Conservation (phyloP, 2,329 filamentous ascomycete genomes). For the Ascochyta lentis region DNA sequence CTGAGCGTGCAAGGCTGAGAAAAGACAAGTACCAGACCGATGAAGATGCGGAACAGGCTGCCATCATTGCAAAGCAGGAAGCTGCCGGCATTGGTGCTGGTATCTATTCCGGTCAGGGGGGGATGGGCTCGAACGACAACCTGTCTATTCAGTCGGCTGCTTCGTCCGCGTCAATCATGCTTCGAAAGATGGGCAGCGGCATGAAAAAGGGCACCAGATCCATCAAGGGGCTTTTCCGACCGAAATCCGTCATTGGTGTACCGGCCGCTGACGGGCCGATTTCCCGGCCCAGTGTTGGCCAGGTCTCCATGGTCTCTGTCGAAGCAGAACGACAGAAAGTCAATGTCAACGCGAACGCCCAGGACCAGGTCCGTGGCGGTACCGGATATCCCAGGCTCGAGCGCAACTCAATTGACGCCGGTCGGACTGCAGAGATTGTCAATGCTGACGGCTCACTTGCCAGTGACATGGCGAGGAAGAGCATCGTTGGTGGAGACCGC, state of each 20-base stretch:
- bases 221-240: constrained; percentile 90
- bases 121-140: constrained; percentile 95
- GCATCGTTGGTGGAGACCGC: constrained; percentile 86
- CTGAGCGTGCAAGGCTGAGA: constrained; percentile 64
- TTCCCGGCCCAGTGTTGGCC: constrained; percentile 73
- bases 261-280: constrained; percentile 72
- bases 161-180: constrained; percentile 89
- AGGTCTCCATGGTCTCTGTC: constrained; percentile 93
- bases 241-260: constrained; percentile 86
- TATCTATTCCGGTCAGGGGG: constrained; percentile 87
- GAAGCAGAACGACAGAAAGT: constrained; percentile 89
- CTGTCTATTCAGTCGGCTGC: constrained; percentile 89
- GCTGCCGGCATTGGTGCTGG: constrained; percentile 88
- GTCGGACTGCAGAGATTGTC: constrained; percentile 53
- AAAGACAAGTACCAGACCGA: constrained; percentile 60
- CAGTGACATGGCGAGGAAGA: constrained; percentile 72
- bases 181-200: constrained; percentile 98
- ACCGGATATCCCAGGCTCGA: constrained; percentile 87
- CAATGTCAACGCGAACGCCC: constrained; percentile 75
- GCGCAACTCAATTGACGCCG: constrained; percentile 77
- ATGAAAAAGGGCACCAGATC: constrained; percentile 94
- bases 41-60: constrained; percentile 85
- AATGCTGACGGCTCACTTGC: constrained; percentile 43
- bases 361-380: constrained; percentile 71
- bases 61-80: constrained; percentile 92